Conservation (phyloP, 257 asterid genomes). For the Buddleja alternifolia region DNA sequence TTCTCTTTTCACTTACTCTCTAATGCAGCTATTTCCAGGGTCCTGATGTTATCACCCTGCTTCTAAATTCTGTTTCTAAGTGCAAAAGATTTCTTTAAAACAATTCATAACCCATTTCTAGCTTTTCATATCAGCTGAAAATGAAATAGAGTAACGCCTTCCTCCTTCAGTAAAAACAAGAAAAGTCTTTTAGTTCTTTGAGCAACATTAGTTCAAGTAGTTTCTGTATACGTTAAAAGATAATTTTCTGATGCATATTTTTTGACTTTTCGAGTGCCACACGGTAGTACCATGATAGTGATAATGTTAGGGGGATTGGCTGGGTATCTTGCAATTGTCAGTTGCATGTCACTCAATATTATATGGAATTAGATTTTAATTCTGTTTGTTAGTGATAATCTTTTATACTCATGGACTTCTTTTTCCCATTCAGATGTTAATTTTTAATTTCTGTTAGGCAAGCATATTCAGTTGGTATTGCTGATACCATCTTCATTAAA, state of each 20-base stretch:
- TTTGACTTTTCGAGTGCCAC: background rate
- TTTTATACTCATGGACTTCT: background rate
- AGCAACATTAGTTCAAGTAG: too few species aligned
- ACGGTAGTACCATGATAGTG: background rate
- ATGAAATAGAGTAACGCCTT: background rate
- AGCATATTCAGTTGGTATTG: slow-evolving; percentile 19
- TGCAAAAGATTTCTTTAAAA: background rate
- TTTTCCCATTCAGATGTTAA: slow-evolving; percentile 4
- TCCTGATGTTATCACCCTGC: too few species aligned
- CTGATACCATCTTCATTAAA: slow-evolving; percentile 9
- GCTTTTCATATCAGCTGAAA: background rate
- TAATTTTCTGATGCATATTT: background rate
- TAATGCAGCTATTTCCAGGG: too few species aligned
- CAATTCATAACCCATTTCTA: background rate
- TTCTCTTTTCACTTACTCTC: too few species aligned
- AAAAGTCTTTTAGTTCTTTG: background rate
- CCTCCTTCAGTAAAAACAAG: background rate
- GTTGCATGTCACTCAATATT: background rate
- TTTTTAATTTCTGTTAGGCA: slow-evolving; percentile 14
- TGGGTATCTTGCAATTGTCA: slow-evolving; percentile 6
- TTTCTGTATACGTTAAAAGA: background rate
- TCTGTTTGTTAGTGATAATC: too few species aligned
- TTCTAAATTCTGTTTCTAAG: too few species aligned
- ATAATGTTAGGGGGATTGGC: background rate
- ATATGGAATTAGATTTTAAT: background rate